A percentile compares a stretch with the other conserved stretches of the same genome.
These are phyloP conservation scores for Saturnispora mendoncae DNA, from an alignment of 805 yeast species.

Conservation along the genomic window DNA sequence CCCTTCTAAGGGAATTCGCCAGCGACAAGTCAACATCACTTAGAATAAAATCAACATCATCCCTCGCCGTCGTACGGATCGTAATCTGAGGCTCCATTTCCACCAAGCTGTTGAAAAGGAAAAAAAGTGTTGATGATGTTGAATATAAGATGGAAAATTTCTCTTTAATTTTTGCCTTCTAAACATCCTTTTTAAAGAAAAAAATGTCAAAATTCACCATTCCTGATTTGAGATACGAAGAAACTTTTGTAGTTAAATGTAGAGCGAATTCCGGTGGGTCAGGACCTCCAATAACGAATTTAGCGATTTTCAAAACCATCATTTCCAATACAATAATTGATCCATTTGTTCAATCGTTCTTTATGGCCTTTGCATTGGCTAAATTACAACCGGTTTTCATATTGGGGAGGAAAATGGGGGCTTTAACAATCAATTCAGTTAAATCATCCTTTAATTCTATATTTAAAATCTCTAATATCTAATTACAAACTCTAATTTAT, in stretches of 20 bases:
- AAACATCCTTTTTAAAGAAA: background rate
- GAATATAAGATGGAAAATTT: background rate
- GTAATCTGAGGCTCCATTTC: constrained; percentile 75
- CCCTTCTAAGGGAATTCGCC: constrained; percentile 87
- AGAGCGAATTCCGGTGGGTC: constrained; percentile 14
- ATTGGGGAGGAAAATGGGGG: background rate
- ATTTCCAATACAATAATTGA: constrained; percentile 7
- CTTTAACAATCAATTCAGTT: too few species aligned
- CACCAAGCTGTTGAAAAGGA: too few species aligned
- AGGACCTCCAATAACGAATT: constrained; percentile 31
- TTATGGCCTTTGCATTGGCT: constrained; percentile 3
- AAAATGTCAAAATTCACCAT: constrained; percentile 17
- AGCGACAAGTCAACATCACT: constrained; percentile 81
- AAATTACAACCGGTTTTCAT: background rate
- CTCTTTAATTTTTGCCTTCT: too few species aligned
- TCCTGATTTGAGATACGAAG: constrained; percentile 65
- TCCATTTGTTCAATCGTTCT: background rate
- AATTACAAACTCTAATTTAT: constrained; percentile 2
- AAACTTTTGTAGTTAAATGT: constrained; percentile 42
- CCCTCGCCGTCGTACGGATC: constrained; percentile 76
- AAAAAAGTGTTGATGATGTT: too few species aligned
- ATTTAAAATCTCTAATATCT: background rate
- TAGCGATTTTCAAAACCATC: constrained; percentile 31
- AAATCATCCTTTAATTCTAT: too few species aligned
- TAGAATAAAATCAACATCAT: constrained; percentile 83